Percentiles rank a stretch among this genome's conserved stretches.
Evolutionary conservation across 306 rosid genomes (phyloP).

Genomic region (Acacia confusa): DNA sequence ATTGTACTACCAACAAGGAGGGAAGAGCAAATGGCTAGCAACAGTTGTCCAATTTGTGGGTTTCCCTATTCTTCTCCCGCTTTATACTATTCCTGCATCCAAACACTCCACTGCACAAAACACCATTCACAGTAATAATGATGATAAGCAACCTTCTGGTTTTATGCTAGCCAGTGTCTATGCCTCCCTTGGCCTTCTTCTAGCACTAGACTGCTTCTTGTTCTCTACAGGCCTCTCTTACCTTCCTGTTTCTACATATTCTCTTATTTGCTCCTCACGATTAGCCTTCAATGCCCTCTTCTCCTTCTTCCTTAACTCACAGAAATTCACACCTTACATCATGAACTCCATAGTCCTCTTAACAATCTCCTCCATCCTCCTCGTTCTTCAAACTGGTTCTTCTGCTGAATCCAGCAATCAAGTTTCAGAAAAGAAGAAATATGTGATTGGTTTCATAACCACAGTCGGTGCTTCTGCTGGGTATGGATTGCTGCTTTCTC

Average conservation of each 20-base stretch:
- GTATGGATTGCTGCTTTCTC: conserved; percentile 40
- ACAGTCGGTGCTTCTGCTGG: conserved; percentile 45
- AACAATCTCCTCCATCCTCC: conserved; percentile 52
- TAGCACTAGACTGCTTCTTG: conserved; percentile 35
- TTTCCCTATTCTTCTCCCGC: conserved; percentile 43
- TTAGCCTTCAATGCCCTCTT: conserved; percentile 61
- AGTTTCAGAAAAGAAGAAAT: conserved; percentile 13
- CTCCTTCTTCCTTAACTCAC: conserved; percentile 57
- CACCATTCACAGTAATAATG: not conserved
- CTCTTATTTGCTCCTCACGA: conserved; percentile 50
- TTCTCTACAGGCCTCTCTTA: conserved; percentile 41
- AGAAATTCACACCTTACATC: conserved; percentile 52
- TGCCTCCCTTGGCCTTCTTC: conserved; percentile 37
- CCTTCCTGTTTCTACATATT: conserved; percentile 59
- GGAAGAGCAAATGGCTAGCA: conserved; percentile 44
- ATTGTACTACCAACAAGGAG: conserved; percentile 42
- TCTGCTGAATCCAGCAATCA: not conserved
- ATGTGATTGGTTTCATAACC: conserved; percentile 37
- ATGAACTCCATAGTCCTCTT: conserved; percentile 54
- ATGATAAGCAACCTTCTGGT: conserved; percentile 27
- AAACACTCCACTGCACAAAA: not conserved
- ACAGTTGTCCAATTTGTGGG: conserved; percentile 37
- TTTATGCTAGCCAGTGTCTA: conserved; percentile 25
- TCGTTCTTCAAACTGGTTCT: conserved; percentile 32
- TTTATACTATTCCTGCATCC: conserved; percentile 22